Evolutionary conservation across 805 yeast genomes (phyloP), one percentile per base, ranked within the genome.

Genomic region (Starmerella apis): DNA sequence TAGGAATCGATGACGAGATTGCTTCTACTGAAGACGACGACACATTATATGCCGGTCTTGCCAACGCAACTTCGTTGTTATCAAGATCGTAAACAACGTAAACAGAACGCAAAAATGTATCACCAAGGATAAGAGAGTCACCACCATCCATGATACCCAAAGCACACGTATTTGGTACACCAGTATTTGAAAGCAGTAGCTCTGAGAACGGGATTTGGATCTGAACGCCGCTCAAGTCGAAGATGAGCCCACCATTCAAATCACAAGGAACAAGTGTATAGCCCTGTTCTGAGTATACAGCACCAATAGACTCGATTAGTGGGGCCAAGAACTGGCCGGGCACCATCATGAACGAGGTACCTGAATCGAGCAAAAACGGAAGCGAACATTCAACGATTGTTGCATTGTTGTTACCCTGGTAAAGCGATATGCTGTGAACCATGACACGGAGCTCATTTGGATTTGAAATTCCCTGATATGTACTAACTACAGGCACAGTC

Each of bases 51-150:
- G 48, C 53, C 38, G 75, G 71, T 50, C 71, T 74, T 16, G 81
- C 86, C 49, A 83, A 54, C 0, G 81, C 76, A 30, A 82, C 67
- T 59, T 75, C 71, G 43, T 62, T 63, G 57, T 73, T 73, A 22
- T 80, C 85, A 45, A 81, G 66, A 62, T 84, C 84, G 63, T 74
- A 80, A 14, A 80, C 86, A 24, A 76, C 73, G 61, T 83, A 84
- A 3, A 80, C 81, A 33, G 76, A 72, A 48, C 84, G 70, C 55
- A 83, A 65, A 60, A 83, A 75, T 42, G 75, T 73, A 61, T 81
- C 87, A 10, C 92, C 92, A 32, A 83, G 68, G 48, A 80, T 70
- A 37, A 59, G 37, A 66, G 62, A 19, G 56, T 41, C 25, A 58
- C 65, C 27, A 11, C 42, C 27, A 60, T 65, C 20, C 63, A 58